Percentiles rank a stretch among this genome's conserved stretches.
These are phyloP conservation scores for Argentina anserina DNA, from an alignment of 306 rosid genomes.

Conservation along the genomic window DNA sequence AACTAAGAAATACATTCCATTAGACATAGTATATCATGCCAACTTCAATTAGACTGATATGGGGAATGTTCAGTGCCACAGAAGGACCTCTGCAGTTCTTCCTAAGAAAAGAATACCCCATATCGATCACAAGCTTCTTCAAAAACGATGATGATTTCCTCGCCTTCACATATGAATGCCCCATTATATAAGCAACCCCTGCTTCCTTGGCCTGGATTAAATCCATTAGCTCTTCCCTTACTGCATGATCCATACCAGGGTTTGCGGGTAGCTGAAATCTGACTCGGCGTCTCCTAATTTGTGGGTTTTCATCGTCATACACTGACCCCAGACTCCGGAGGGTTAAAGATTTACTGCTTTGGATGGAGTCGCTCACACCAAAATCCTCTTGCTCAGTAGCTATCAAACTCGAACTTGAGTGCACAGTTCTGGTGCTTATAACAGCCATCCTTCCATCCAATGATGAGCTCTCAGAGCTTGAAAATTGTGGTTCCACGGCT, in stretches of 20 bases:
- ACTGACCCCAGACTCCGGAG: constrained; percentile 59
- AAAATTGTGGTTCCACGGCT: constrained; percentile 62
- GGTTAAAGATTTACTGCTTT: constrained; percentile 60
- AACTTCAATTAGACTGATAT: constrained; percentile 82
- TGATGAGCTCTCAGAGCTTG: constrained; percentile 54
- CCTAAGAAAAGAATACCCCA: constrained; percentile 74
- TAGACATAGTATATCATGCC: constrained; percentile 91
- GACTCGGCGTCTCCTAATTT: constrained; percentile 50
- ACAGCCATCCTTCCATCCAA: constrained; percentile 86
- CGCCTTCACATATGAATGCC: constrained; percentile 85
- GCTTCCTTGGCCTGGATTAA: constrained; percentile 80
- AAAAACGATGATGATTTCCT: constrained; percentile 67
- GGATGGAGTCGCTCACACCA: constrained; percentile 36
- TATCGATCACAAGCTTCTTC: constrained; percentile 65
- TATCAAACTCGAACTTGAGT: constrained; percentile 41
- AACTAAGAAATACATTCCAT: constrained; percentile 24
- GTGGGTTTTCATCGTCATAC: constrained; percentile 67
- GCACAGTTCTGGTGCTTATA: constrained; percentile 51
- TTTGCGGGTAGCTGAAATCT: constrained; percentile 60
- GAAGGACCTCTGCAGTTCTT: constrained; percentile 88
- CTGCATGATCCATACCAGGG: constrained; percentile 52
- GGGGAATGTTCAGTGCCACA: constrained; percentile 87
- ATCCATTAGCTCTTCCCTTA: constrained; percentile 68
- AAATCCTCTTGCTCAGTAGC: constrained; percentile 46
- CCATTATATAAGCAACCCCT: constrained; percentile 82